Conservation (phyloP, 257 asterid species). For the Euphrasia confusa region DNA sequence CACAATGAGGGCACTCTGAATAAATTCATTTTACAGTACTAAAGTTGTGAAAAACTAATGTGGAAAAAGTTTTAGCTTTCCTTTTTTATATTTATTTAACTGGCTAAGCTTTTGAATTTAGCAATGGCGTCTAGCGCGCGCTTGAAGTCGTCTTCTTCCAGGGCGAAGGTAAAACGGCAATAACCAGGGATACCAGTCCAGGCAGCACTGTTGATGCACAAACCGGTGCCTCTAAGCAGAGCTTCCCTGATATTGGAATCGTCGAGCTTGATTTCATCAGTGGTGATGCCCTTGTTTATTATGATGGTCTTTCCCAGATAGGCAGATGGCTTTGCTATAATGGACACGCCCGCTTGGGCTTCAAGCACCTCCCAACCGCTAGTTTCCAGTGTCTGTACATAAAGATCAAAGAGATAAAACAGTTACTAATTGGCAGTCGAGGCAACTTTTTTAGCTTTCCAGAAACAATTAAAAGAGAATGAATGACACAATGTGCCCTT, state of each 20-base stretch:
- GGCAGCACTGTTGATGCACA: conserved; percentile 82
- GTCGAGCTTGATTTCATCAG: conserved; percentile 46
- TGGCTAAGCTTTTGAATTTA: conserved; percentile 46
- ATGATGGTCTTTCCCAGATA: conserved; percentile 62
- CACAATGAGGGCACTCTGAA: too few species aligned
- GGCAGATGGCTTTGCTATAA: conserved; percentile 74
- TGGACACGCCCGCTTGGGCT: conserved; percentile 74
- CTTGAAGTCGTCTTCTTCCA: conserved; percentile 68
- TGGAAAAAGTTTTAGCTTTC: too few species aligned
- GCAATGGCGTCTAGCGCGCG: conserved; percentile 70
- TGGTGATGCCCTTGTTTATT: conserved; percentile 27
- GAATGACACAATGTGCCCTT: too few species aligned
- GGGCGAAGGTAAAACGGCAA: conserved; percentile 79
- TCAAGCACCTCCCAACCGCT: conserved; percentile 90
- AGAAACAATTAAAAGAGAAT: too few species aligned
- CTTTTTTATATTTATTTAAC: too few species aligned
- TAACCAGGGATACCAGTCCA: conserved; percentile 94
- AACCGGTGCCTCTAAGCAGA: conserved; percentile 60
- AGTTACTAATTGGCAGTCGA: neutral
- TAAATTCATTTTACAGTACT: too few species aligned
- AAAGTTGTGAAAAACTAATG: too few species aligned
- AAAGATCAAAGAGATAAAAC: conserved; percentile 14
- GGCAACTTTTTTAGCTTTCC: neutral
- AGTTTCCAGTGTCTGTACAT: conserved; percentile 54
- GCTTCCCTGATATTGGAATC: conserved; percentile 86